phyloP scores from a whole-genome alignment of 441 rosid genomes.

The Gossypium davidsonii region DNA sequence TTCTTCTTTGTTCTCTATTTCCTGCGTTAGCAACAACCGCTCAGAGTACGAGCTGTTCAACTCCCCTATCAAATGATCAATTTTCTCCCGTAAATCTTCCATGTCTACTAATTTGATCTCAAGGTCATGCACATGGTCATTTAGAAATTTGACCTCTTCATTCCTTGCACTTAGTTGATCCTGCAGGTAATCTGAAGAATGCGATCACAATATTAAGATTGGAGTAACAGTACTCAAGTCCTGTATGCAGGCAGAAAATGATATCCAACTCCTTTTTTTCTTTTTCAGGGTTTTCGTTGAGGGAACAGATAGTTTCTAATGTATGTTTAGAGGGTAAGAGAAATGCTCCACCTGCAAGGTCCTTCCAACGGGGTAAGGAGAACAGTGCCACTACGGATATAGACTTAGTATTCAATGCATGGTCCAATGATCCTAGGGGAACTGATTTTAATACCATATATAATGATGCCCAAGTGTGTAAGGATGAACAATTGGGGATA shows the following conservation, averaged over 20 bases:
- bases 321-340: background rate
- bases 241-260: background rate
- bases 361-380: background rate
- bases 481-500: background rate
- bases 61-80: slow-evolving; percentile 40
- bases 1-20: slow-evolving; percentile 53
- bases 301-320: background rate
- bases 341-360: background rate
- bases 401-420: background rate
- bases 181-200: slow-evolving; percentile 60
- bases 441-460: background rate
- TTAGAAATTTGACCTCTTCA: slow-evolving; percentile 46
- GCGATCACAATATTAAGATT: slow-evolving; percentile 12
- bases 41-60: slow-evolving; percentile 47
- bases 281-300: background rate
- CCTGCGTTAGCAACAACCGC: slow-evolving; percentile 35
- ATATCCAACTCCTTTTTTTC: background rate
- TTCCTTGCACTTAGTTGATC: slow-evolving; percentile 65
- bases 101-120: slow-evolving; percentile 55
- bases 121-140: slow-evolving; percentile 44
- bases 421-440: background rate
- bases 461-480: background rate
- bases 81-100: slow-evolving; percentile 38
- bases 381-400: background rate
- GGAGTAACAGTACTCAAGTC: background rate